These are phyloP conservation scores for Malbranchea zuffiana DNA, from an alignment of 2,329 filamentous ascomycete species.

Conservation along the genomic window DNA sequence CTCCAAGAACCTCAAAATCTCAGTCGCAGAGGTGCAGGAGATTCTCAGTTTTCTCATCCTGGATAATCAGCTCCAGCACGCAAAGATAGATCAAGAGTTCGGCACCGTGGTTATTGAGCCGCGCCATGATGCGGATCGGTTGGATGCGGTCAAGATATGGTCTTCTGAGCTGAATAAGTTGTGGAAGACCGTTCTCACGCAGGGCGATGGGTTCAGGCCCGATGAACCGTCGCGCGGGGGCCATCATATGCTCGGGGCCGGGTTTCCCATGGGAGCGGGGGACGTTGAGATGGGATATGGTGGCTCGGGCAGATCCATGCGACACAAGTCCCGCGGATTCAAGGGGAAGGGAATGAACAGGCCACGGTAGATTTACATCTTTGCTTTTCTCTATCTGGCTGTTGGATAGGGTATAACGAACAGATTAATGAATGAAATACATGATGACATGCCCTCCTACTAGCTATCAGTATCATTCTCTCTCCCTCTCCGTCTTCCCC, in stretches of 20 bases:
- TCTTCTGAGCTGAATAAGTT: constrained; percentile 57
- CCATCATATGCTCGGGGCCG: constrained; percentile 16
- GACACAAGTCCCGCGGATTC: constrained; percentile 1
- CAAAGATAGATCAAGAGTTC: constrained; percentile 78
- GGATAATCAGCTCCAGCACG: constrained; percentile 66
- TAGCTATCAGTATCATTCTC: too few species aligned
- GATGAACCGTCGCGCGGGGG: constrained; percentile 28
- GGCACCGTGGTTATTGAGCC: constrained; percentile 74
- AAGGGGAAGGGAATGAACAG: too few species aligned
- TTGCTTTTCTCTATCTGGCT: too few species aligned
- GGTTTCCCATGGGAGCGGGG: constrained; percentile 25
- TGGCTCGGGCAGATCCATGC: background rate
- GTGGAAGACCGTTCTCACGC: constrained; percentile 62
- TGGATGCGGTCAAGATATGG: constrained; percentile 63
- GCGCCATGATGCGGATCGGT: constrained; percentile 56
- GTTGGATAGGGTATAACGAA: too few species aligned
- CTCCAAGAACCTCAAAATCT: constrained; percentile 76
- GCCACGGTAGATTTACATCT: too few species aligned
- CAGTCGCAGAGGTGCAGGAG: constrained; percentile 77
- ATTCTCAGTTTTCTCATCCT: constrained; percentile 92
- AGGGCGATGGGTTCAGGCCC: constrained; percentile 56
- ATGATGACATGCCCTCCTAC: too few species aligned
- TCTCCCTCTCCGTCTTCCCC: too few species aligned
- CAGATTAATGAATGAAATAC: too few species aligned
- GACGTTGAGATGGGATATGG: constrained; percentile 14